phyloP scores from a whole-genome alignment of 306 rosid genomes.

The Cucurbita ficifolia region DNA sequence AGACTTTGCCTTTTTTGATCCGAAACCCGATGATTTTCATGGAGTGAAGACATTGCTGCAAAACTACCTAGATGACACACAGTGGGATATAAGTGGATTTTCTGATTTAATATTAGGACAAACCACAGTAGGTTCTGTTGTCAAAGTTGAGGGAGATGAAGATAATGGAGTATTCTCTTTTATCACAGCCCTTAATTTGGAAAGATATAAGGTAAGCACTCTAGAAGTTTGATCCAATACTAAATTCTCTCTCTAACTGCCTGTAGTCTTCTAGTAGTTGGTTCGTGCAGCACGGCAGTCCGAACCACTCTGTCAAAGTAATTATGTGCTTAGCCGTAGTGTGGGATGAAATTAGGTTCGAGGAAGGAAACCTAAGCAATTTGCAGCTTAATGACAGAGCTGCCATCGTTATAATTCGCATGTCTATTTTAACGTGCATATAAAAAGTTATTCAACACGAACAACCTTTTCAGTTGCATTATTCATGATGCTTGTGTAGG shows the following conservation, averaged over 20 bases:
- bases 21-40: constrained; percentile 64
- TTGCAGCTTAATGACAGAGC: not conserved
- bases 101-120: constrained; percentile 55
- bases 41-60: constrained; percentile 75
- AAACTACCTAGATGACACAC: constrained; percentile 46
- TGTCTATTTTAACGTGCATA: not conserved
- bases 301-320: not conserved
- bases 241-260: not conserved
- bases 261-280: not conserved
- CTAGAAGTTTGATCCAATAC: not conserved
- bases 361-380: not conserved
- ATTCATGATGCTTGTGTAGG: not conserved
- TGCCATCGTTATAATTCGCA: not conserved
- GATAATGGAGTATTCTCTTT: constrained; percentile 61
- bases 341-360: not conserved
- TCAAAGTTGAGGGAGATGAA: constrained; percentile 66
- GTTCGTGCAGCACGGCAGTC: not conserved
- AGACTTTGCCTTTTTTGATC: constrained; percentile 78
- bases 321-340: not conserved
- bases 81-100: constrained; percentile 75
- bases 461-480: not conserved
- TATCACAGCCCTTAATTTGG: constrained; percentile 56
- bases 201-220: constrained; percentile 51
- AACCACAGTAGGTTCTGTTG: constrained; percentile 61
- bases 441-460: not conserved